Conservation (phyloP, 2,329 filamentous ascomycete genomes). For the Ceratocystis colombiana region DNA sequence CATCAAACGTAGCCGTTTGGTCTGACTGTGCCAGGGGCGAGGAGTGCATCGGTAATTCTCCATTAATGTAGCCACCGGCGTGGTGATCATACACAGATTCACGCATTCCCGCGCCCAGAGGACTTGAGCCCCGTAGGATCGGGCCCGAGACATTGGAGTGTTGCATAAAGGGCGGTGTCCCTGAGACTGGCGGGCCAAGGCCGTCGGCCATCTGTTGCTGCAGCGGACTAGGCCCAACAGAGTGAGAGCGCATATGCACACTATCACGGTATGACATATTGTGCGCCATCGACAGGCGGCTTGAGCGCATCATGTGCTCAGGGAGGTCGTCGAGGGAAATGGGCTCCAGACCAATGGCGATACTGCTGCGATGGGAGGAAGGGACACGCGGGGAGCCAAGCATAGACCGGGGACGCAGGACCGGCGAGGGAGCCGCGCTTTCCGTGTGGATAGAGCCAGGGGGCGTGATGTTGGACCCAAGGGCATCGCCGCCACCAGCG, state of each 20-base stretch:
- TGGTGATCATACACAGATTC: slow-evolving; percentile 29
- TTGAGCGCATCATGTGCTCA: slow-evolving; percentile 19
- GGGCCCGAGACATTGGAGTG: slow-evolving; percentile 21
- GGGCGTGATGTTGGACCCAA: slow-evolving; percentile 25
- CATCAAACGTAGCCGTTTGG: slow-evolving; percentile 38
- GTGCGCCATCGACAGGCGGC: slow-evolving; percentile 20
- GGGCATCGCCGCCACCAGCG: neutral
- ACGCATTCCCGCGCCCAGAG: slow-evolving; percentile 29
- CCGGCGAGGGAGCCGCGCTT: slow-evolving; percentile 18
- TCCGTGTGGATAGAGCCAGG: slow-evolving; percentile 19
- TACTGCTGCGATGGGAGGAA: slow-evolving; percentile 34
- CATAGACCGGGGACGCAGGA: slow-evolving; percentile 19
- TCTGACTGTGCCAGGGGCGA: slow-evolving; percentile 30
- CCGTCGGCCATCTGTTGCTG: slow-evolving; percentile 21
- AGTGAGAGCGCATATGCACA: slow-evolving; percentile 21
- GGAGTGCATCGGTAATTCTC: slow-evolving; percentile 26
- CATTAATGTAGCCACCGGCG: slow-evolving; percentile 26
- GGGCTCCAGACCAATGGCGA: slow-evolving; percentile 38
- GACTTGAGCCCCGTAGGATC: slow-evolving; percentile 27
- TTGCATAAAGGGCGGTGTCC: slow-evolving; percentile 10
- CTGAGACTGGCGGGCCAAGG: slow-evolving; percentile 26
- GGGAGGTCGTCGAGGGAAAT: slow-evolving; percentile 28
- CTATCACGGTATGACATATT: slow-evolving; percentile 14
- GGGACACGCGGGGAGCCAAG: slow-evolving; percentile 21
- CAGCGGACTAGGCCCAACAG: slow-evolving; percentile 21